Evolutionary conservation across 2,329 filamentous ascomycete species (phyloP).

Genomic region (Drechslera avenae): DNA sequence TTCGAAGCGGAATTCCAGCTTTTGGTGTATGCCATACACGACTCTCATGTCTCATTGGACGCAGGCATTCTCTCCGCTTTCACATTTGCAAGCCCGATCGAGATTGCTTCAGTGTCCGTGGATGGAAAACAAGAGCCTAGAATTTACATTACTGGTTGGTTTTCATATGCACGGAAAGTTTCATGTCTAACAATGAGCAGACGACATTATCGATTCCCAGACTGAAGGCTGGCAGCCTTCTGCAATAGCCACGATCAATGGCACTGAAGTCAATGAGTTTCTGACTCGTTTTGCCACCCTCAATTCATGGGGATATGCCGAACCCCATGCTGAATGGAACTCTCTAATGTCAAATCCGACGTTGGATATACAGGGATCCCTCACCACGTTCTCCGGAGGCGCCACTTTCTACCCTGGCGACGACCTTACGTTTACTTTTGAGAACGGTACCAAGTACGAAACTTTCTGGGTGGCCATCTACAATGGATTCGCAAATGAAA

Average conservation of each 20-base stretch:
- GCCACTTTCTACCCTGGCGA: conserved; percentile 48
- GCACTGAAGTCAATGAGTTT: conserved; percentile 28
- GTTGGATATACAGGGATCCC: conserved; percentile 20
- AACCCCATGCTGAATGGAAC: conserved; percentile 53
- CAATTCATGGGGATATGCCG: conserved; percentile 46
- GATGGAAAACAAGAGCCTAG: conserved; percentile 35
- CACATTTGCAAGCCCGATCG: conserved; percentile 29
- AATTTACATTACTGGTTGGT: conserved; percentile 37
- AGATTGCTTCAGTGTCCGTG: conserved; percentile 29
- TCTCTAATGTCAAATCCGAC: conserved; percentile 31
- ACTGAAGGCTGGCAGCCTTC: conserved; percentile 29
- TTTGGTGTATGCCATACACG: conserved; percentile 38
- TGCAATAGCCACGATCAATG: conserved; percentile 35
- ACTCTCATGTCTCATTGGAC: conserved; percentile 38
- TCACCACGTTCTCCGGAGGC: conserved; percentile 19
- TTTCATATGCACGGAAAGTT: no score
- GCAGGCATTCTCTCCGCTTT: conserved; percentile 37
- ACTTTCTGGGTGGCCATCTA: conserved; percentile 31
- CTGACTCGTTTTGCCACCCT: conserved; percentile 27
- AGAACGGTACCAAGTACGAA: conserved; percentile 26
- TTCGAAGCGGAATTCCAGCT: conserved; percentile 47
- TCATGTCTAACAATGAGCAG: neutral
- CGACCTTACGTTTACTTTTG: conserved; percentile 29
- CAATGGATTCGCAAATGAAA: conserved; percentile 20
- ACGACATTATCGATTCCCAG: conserved; percentile 31